Evolutionary conservation across 345 rosid genomes (phyloP), one percentile per base, ranked within the genome.

Genomic region (Eucalyptus paniculata): DNA sequence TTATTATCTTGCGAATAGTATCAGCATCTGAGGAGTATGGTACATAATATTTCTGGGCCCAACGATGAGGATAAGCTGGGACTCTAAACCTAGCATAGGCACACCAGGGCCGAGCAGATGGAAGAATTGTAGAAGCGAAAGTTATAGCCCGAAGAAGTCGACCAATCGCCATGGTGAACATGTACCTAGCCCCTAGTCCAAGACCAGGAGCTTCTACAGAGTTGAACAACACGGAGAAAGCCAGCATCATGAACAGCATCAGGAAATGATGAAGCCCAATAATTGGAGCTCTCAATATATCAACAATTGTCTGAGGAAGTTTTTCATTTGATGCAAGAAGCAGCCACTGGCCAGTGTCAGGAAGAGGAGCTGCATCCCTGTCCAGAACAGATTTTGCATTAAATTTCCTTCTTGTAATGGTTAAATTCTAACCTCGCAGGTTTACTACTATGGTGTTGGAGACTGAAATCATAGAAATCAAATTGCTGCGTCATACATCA

Each of bases 21-120:
- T 89, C 30, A 83, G 94, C 92, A 90, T 96, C 98, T 26, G 97
- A 92, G 88, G 99, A 91, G 91, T 97, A 97, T 17, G 99, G 98
- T n/a, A 94, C 95, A 93, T 94, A 95, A 88, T 95, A 97, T 92
- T 97, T 97, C 91, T 97, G 99, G 58, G 95, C 96, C 99, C 99
- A 97, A 15, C 12, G 90, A 93, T 97, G 99, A 90, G 98, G 99
- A 83, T 97, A 92, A 65, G 94, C 87, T 30, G 99, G 99, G 19
- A 95, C 94, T 40, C 69, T 89, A 91, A 93, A 97, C 85, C 99
- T 96, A 30, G 95, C 82, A 51, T 93, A 89, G 90, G 98, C 98
- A 88, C 99, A 97, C 99, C 99, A 97, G 53, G 99, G 98, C 82
- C 99, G 93, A 56, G 98, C 95, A 90, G 99, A 97, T 88, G 99